phyloP scores from a whole-genome alignment of 495 filamentous ascomycete genomes.

The Annulohypoxylon moriforme region DNA sequence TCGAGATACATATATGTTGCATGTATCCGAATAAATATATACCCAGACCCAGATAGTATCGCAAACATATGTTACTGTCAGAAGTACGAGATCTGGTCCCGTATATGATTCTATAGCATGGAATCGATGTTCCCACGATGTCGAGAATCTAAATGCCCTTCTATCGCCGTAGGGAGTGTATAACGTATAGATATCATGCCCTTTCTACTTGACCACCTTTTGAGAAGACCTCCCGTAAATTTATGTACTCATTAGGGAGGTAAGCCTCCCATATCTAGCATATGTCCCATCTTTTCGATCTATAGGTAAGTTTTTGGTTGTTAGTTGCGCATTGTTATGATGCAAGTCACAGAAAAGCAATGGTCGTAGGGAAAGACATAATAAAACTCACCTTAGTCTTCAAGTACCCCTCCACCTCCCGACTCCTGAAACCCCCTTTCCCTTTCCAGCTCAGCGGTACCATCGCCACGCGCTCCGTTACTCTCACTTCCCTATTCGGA shows the following conservation, averaged over 20 bases:
- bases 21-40: background rate
- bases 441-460: conserved; percentile 94
- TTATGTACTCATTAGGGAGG: conserved; percentile 5
- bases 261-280: conserved; percentile 57
- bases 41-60: background rate
- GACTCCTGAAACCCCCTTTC: conserved; percentile 82
- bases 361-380: conserved; percentile 16
- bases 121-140: background rate
- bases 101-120: background rate
- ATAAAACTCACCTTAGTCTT: conserved; percentile 81
- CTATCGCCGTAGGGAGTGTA: background rate
- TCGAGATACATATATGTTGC: too few species aligned
- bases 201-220: background rate
- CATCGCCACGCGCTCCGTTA: conserved; percentile 94
- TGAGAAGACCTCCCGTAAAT: background rate
- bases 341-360: background rate
- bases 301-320: conserved; percentile 40
- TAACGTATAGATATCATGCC: background rate
- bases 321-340: background rate
- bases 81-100: background rate
- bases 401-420: conserved; percentile 92
- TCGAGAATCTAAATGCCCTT: background rate
- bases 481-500: conserved; percentile 83
- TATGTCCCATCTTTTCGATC: conserved; percentile 80
- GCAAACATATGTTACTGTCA: background rate